Conservation (phyloP, 805 yeast species). For the Candida tammaniensis region DNA sequence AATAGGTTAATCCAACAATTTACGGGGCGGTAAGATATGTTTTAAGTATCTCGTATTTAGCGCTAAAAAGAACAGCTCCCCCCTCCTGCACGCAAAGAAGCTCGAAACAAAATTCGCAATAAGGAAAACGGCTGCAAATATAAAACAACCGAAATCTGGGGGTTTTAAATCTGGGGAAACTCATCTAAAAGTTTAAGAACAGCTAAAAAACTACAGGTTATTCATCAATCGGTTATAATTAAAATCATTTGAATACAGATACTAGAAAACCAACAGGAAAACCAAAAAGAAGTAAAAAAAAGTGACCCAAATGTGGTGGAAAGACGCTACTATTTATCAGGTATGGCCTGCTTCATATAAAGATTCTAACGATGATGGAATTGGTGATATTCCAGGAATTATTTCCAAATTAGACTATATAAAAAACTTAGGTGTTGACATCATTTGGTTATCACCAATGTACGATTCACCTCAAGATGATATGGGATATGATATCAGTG, state of each 20-base stretch:
- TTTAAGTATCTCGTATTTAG: too few species aligned
- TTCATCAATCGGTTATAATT: too few species aligned
- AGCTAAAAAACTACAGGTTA: too few species aligned
- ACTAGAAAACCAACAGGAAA: too few species aligned
- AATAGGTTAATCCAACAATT: too few species aligned
- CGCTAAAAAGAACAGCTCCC: too few species aligned
- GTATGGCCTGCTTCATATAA: constrained; percentile 61
- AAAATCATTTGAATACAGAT: too few species aligned
- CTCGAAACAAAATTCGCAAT: constrained; percentile 3
- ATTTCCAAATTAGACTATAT: constrained; percentile 51
- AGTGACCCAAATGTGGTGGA: constrained; percentile 45
- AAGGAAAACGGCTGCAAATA: neutral
- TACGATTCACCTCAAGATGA: constrained; percentile 59
- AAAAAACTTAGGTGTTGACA: constrained; percentile 49
- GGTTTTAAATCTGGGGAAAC: too few species aligned
- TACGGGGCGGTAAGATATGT: too few species aligned
- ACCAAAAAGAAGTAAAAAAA: too few species aligned
- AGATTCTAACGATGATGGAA: constrained; percentile 58
- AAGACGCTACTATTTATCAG: constrained; percentile 54
- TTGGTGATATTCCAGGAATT: constrained; percentile 57
- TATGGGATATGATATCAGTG: constrained; percentile 61
- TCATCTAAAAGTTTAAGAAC: too few species aligned
- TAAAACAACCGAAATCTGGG: too few species aligned
- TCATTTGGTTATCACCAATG: constrained; percentile 58
- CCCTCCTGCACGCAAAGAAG: constrained; percentile 4